phyloP scores from a whole-genome alignment of 192 early-diverging fungal genomes.

The Helicostylum pulchrum region DNA sequence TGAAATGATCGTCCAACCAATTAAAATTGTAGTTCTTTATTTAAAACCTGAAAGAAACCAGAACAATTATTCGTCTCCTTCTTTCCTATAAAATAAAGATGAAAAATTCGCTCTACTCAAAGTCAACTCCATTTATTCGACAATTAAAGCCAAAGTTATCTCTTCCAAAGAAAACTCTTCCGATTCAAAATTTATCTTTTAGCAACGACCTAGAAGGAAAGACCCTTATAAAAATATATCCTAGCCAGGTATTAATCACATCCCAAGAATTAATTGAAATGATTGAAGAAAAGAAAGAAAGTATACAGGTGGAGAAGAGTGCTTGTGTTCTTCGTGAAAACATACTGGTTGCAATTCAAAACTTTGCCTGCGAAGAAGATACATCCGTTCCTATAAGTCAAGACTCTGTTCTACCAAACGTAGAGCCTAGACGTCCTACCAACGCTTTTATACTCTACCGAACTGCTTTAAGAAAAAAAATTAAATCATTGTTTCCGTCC shows the following conservation, averaged over 20 bases:
- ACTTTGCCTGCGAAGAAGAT: not conserved
- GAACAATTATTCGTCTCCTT: too few species aligned
- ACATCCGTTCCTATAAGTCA: not conserved
- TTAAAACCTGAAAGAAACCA: too few species aligned
- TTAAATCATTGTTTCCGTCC: not conserved
- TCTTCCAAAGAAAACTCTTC: too few species aligned
- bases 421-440: not conserved
- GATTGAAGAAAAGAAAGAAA: constrained; percentile 9
- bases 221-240: constrained; percentile 1
- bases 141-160: too few species aligned
- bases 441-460: constrained; percentile 15
- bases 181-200: too few species aligned
- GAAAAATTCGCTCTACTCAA: too few species aligned
- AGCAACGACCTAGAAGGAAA: not conserved
- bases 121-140: too few species aligned
- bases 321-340: not conserved
- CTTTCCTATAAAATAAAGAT: too few species aligned
- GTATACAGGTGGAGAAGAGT: not conserved
- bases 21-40: not conserved
- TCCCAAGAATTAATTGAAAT: constrained; percentile 2
- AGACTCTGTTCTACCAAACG: not conserved
- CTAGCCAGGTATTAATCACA: not conserved
- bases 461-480: not conserved
- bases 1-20: not conserved
- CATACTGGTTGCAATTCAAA: not conserved